Evolutionary conservation across 2,329 filamentous ascomycete genomes (phyloP).

Genomic region (Phaeoacremonium minimum): DNA sequence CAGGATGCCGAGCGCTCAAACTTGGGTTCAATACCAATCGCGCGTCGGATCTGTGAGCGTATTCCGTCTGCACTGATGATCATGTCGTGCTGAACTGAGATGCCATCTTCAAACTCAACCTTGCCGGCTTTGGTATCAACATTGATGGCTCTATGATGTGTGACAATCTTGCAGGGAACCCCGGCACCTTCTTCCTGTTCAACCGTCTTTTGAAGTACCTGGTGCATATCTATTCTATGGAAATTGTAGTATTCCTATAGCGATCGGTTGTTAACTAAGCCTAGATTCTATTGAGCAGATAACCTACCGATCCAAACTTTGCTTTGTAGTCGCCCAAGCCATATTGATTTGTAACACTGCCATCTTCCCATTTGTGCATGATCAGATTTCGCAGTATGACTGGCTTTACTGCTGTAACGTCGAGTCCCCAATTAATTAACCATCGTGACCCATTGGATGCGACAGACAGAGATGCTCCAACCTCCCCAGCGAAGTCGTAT

Average conservation of each 20-base stretch:
- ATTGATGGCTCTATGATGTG: constrained; percentile 56
- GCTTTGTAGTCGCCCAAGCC: constrained; percentile 61
- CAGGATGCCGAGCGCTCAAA: no score
- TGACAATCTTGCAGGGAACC: constrained; percentile 31
- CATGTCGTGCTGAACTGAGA: constrained; percentile 47
- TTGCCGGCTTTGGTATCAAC: constrained; percentile 38
- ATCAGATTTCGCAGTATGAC: constrained; percentile 64
- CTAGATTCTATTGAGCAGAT: no score
- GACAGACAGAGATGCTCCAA: constrained; percentile 63
- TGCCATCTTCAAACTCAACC: constrained; percentile 51
- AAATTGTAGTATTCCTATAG: constrained; percentile 64
- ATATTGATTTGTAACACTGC: constrained; percentile 60
- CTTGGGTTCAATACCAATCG: constrained; percentile 58
- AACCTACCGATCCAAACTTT: constrained; percentile 59
- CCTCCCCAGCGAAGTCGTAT: constrained; percentile 62
- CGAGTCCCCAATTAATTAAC: constrained; percentile 65
- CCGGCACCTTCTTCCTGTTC: constrained; percentile 5
- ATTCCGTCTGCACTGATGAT: constrained; percentile 65
- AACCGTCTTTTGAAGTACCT: constrained; percentile 20
- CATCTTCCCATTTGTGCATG: constrained; percentile 66
- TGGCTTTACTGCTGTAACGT: constrained; percentile 59
- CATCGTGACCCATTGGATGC: constrained; percentile 67
- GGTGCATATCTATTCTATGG: constrained; percentile 48
- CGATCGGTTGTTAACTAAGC: no score
- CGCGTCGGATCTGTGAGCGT: constrained; percentile 57